Evolutionary conservation across 495 filamentous ascomycete genomes (phyloP).

Genomic region (Hypomontagnella submonticulosa): DNA sequence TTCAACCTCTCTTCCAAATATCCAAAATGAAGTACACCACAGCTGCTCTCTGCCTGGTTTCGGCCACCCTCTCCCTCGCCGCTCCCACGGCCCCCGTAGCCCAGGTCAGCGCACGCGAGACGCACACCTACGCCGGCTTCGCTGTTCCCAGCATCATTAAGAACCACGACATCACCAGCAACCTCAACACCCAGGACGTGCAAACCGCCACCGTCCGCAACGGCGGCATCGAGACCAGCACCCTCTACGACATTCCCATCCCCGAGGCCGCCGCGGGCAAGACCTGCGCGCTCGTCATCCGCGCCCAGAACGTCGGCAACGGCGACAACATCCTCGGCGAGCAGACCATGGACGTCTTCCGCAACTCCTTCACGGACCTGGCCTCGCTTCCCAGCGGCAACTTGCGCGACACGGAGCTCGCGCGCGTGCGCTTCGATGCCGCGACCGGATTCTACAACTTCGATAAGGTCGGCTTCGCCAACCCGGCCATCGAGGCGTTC

Average conservation of each 20-base stretch:
- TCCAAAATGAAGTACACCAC: conserved; percentile 49
- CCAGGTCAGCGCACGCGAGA: conserved; percentile 8
- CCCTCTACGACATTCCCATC: conserved; percentile 46
- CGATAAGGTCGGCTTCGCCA: conserved; percentile 29
- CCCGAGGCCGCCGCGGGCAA: conserved; percentile 31
- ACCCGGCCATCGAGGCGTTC: conserved; percentile 35
- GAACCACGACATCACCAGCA: conserved; percentile 34
- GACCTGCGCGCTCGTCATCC: conserved; percentile 43
- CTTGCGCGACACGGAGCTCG: conserved; percentile 37
- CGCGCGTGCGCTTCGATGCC: conserved; percentile 32
- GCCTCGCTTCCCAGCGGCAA: conserved; percentile 28
- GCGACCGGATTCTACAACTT: conserved; percentile 36
- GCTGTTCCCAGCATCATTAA: conserved; percentile 41
- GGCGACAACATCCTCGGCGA: conserved; percentile 30
- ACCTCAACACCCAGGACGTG: conserved; percentile 19
- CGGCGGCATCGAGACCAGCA: conserved; percentile 33
- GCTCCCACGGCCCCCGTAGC: conserved; percentile 30
- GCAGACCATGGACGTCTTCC: conserved; percentile 36
- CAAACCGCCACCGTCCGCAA: conserved; percentile 30
- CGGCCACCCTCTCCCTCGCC: conserved; percentile 44
- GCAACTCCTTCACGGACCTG: conserved; percentile 40
- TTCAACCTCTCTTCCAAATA: not conserved
- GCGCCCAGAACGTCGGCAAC: not conserved
- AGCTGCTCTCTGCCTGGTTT: conserved; percentile 36
- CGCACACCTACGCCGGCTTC: conserved; percentile 26